Base-by-base conservation (phyloP, 441 rosid genomes). In the Croton laevigatus region DNA sequence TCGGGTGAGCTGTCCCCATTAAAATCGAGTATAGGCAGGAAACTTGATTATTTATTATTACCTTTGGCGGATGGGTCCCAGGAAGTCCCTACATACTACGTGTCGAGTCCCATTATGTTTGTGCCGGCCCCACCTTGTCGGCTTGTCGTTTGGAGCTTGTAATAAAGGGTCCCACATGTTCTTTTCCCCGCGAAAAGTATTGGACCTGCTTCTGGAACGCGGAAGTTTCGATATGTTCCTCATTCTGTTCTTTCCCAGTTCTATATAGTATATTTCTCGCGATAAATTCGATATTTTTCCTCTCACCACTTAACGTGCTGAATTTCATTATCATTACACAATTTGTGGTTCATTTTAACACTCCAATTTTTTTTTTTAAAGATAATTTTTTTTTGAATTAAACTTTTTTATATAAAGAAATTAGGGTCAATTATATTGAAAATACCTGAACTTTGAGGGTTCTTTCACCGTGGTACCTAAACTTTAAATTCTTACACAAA, bases 101-200 rank as follows among this genome's bases (percentile, higher is more conserved):
- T 75, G 83, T 75, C 62, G 77, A 51, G 71, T 53, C 17, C n/a
- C 48, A 68, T 20, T 68, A 76, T 37, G 63, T 27, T 27, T 27
- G n/a, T 27, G 40, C 20, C 13, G 71, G 76, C 40, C 69, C 87
- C 82, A 72, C 34, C 46, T 64, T 83, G 87, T 85, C 89, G 89
- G 85, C 14, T 75, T 83, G 85, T 85, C 83, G 81, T 78, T 83
- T 65, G 83, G 80, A 76, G 72, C 54, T 68, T 45, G 23, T 58
- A 51, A 9, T 5, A 3, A 6, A 22, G 75, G 65, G 75, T 19
- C 72, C 76, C 71, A 40, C 11, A n/a, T 62, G 32, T 36, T 19
- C 46, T 3, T 7, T 38, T 7, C 52, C 51, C 52, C 7, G 27
- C 49, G 11, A 51, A 53, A 19, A 14, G 4, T 0, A 1, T 40